A percentile compares a stretch with the other conserved stretches of the same genome.
Conservation (phyloP, 176 grass and related monocot species). For the Echinochloa phyllopogon region DNA sequence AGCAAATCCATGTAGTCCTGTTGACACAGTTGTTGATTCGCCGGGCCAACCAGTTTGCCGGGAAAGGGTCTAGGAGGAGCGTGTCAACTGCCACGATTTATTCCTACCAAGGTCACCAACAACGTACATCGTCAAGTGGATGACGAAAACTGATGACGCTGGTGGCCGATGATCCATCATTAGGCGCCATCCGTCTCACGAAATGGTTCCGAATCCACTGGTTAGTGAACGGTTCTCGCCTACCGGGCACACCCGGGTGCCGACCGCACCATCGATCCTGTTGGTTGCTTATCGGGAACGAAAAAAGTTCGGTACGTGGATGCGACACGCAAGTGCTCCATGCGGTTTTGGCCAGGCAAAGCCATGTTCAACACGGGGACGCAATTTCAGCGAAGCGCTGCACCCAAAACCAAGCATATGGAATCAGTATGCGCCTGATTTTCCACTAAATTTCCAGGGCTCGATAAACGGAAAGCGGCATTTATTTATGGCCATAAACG, state of each 20-base stretch:
- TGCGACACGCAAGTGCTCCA: background rate
- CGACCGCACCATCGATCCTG: background rate
- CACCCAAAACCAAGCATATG: background rate
- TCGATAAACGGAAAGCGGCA: background rate
- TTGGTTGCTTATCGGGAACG: constrained; percentile 5
- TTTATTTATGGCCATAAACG: background rate
- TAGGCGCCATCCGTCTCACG: background rate
- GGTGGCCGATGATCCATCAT: background rate
- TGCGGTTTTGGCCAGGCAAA: background rate
- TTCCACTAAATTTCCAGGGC: background rate
- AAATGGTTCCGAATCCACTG: background rate
- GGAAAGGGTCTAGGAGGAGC: background rate
- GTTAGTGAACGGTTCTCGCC: background rate
- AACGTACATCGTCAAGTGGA: background rate
- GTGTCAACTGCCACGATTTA: background rate
- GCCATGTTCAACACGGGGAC: constrained; percentile 31
- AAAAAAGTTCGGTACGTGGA: constrained; percentile 4
- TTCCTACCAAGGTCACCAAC: constrained; percentile 3
- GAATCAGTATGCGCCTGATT: background rate
- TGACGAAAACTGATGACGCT: background rate
- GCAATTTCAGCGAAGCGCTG: background rate
- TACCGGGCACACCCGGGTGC: background rate
- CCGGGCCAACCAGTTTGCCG: background rate
- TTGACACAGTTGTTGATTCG: background rate
- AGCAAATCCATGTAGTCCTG: background rate